These are phyloP conservation scores for Kentomonas sorsogonicus DNA, from an alignment of 208 protist genomes.

Conservation along the genomic window DNA sequence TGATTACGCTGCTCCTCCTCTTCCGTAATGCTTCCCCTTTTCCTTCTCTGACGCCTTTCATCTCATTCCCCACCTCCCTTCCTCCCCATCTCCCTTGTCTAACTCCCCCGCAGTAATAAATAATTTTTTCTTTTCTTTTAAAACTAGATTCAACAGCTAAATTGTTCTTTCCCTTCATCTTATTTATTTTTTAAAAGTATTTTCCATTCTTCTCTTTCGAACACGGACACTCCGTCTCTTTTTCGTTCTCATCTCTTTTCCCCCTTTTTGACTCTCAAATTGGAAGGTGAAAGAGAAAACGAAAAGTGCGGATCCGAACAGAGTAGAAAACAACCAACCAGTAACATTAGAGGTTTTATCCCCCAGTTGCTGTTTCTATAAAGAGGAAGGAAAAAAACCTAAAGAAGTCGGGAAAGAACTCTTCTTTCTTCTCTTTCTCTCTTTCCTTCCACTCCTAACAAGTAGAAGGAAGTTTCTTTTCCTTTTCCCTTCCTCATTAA, in stretches of 20 bases:
- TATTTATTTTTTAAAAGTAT: constrained; percentile 2
- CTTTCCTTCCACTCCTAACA: neutral
- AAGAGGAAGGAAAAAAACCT: no score
- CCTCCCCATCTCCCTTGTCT: neutral
- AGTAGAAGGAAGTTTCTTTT: no score
- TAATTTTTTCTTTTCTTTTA: neutral
- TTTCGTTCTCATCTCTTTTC: neutral
- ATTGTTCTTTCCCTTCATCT: neutral
- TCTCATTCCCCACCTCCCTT: neutral
- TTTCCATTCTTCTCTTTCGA: neutral
- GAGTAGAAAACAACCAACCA: no score
- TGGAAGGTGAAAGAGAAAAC: no score
- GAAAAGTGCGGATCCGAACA: no score
- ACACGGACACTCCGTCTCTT: neutral
- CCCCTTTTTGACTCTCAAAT: no score
- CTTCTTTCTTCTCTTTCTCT: neutral
- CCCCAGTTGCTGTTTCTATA: no score
- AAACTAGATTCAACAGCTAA: neutral
- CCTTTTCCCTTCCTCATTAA: no score
- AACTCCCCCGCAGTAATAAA: neutral
- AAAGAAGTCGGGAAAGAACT: neutral
- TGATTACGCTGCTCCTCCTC: neutral
- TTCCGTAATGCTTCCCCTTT: no score
- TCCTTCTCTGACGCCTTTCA: no score
- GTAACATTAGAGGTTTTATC: no score